phyloP scores from a whole-genome alignment of 352 stramenopile genomes.

The Pythium vanterpoolii region DNA sequence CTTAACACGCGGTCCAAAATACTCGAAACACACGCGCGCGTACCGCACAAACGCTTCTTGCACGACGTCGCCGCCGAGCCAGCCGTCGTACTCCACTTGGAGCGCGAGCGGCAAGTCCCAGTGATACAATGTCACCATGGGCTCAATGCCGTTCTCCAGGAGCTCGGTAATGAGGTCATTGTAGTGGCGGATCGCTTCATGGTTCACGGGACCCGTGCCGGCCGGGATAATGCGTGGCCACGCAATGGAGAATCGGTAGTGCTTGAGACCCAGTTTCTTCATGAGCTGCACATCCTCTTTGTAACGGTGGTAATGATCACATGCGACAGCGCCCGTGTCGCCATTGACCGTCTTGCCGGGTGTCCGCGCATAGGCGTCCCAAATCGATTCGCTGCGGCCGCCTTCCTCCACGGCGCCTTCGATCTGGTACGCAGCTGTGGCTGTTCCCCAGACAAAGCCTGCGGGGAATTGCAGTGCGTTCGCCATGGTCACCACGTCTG shows the following conservation, averaged over 20 bases:
- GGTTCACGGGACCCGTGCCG: constrained; percentile 59
- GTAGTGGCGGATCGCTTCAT: constrained; percentile 89
- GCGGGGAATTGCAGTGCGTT: constrained; percentile 27
- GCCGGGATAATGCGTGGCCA: constrained; percentile 88
- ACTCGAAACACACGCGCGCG: constrained; percentile 82
- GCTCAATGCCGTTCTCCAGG: constrained; percentile 60
- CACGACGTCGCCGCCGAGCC: constrained; percentile 50
- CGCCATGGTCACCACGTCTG: not conserved
- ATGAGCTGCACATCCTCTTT: constrained; percentile 91
- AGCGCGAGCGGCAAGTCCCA: constrained; percentile 93
- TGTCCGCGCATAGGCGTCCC: constrained; percentile 45
- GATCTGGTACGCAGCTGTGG: constrained; percentile 92
- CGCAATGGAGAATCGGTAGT: constrained; percentile 93
- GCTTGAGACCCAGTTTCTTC: constrained; percentile 83
- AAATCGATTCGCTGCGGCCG: constrained; percentile 87
- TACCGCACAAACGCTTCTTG: constrained; percentile 77
- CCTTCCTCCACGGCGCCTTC: constrained; percentile 87
- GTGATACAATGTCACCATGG: constrained; percentile 94
- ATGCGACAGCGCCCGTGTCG: constrained; percentile 72
- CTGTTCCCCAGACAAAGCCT: constrained; percentile 83
- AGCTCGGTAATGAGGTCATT: constrained; percentile 88
- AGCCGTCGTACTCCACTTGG: constrained; percentile 61
- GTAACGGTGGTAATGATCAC: constrained; percentile 92
- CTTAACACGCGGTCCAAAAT: constrained; percentile 90
- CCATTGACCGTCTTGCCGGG: constrained; percentile 24